Evolutionary conservation across 257 asterid genomes (phyloP).

Genomic region (Ballota nigra): DNA sequence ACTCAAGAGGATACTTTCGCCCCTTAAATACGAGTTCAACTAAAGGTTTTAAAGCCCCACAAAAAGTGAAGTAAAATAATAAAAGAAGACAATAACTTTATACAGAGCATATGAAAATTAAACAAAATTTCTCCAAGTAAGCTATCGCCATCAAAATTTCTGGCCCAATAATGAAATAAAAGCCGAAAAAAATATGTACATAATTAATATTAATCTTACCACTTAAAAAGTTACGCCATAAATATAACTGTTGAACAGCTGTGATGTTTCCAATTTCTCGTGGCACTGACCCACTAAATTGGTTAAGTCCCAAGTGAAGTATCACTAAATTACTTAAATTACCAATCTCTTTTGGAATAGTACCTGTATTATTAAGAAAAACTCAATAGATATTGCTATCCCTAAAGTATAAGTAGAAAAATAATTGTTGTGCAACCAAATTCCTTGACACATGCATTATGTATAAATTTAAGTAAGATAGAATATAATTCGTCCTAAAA

Average conservation of each 20-base stretch:
- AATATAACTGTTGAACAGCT: background rate
- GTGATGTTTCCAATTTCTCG: background rate
- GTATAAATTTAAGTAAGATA: no score
- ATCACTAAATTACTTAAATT: background rate
- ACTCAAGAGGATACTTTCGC: no score
- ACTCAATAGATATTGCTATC: background rate
- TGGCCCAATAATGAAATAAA: background rate
- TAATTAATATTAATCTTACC: background rate
- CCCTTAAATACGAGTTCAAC: no score
- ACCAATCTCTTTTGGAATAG: constrained; percentile 1
- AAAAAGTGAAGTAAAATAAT: no score
- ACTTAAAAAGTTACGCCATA: background rate
- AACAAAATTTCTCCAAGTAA: no score
- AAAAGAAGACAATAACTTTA: no score
- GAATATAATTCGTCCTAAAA: no score
- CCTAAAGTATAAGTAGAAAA: background rate
- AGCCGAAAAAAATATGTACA: background rate
- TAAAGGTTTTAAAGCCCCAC: no score
- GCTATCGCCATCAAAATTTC: no score
- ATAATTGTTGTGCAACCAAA: background rate
- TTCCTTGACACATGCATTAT: no score
- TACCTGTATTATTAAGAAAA: background rate
- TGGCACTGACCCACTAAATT: background rate
- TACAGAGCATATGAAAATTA: no score
- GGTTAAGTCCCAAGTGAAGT: background rate